Conservation (phyloP, 306 rosid genomes). For the Arachis hypogaea region DNA sequence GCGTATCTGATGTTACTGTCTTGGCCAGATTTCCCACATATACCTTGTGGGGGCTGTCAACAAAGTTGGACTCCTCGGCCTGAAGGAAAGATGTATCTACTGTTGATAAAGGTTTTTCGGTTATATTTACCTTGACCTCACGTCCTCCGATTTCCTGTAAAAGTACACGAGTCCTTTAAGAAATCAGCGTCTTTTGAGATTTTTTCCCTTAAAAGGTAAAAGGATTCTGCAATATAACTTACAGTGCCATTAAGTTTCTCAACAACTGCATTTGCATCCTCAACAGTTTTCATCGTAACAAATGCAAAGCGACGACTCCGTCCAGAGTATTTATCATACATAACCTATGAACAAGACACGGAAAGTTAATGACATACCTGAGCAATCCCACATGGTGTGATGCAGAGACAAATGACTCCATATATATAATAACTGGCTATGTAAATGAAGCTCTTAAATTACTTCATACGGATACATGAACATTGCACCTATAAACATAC, state of each 20-base stretch:
- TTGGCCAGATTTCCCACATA: constrained; percentile 94
- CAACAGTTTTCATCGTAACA: constrained; percentile 75
- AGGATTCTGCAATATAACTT: constrained; percentile 38
- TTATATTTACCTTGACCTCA: constrained; percentile 77
- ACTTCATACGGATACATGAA: constrained; percentile 4
- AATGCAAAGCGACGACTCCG: constrained; percentile 95
- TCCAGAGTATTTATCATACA: constrained; percentile 91
- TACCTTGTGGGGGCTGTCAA: constrained; percentile 91
- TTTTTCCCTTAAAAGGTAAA: background rate
- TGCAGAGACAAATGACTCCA: background rate
- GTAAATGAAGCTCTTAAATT: constrained; percentile 9
- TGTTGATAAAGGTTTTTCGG: constrained; percentile 71
- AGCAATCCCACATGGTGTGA: background rate
- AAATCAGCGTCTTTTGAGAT: constrained; percentile 17
- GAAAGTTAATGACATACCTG: constrained; percentile 12
- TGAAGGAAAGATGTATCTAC: constrained; percentile 52
- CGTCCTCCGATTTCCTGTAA: constrained; percentile 86
- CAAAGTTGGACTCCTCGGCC: constrained; percentile 71
- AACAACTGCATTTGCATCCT: constrained; percentile 73
- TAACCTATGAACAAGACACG: constrained; percentile 61
- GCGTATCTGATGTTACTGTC: constrained; percentile 70
- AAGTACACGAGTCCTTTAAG: constrained; percentile 23
- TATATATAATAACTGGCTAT: background rate
- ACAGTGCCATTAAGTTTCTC: constrained; percentile 95
- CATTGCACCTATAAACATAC: constrained; percentile 5